A percentile compares a stretch with the other conserved stretches of the same genome.
Conservation (phyloP, 129 eudicot species). For the Erigeron canadensis region DNA sequence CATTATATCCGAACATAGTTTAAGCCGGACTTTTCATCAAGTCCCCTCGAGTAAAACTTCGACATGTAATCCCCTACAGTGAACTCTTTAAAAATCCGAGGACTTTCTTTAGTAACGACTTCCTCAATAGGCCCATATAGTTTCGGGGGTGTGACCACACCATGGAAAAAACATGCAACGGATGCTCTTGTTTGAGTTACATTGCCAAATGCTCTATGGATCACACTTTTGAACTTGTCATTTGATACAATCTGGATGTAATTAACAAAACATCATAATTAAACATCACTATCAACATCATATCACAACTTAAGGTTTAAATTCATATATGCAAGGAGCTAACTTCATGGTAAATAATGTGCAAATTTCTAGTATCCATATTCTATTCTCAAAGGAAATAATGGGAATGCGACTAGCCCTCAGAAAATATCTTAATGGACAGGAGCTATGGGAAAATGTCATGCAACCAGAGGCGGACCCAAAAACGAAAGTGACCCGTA, state of each 20-base stretch:
- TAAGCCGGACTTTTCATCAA: slow-evolving; percentile 29
- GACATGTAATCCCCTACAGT: slow-evolving; percentile 24
- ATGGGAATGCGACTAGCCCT: too few species aligned
- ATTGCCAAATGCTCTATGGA: slow-evolving; percentile 45
- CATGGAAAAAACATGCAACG: slow-evolving; percentile 37
- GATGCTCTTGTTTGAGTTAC: slow-evolving; percentile 46
- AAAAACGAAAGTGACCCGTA: too few species aligned
- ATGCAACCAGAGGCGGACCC: too few species aligned
- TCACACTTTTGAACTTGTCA: slow-evolving; percentile 48
- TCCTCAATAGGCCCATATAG: slow-evolving; percentile 51
- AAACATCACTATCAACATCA: neutral
- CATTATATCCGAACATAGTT: slow-evolving; percentile 24
- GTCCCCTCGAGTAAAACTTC: slow-evolving; percentile 26
- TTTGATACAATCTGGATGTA: slow-evolving; percentile 46
- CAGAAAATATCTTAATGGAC: too few species aligned
- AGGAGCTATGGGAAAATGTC: too few species aligned
- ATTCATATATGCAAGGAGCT: neutral
- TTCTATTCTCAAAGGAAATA: neutral
- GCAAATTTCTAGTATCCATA: neutral
- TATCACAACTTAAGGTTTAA: neutral
- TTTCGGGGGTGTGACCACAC: slow-evolving; percentile 15
- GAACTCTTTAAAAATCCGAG: slow-evolving; percentile 36
- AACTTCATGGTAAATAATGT: neutral
- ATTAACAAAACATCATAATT: slow-evolving; percentile 12
- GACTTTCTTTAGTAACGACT: slow-evolving; percentile 45